Conservation (phyloP, 2,329 filamentous ascomycete genomes). For the Penicillium sp. region DNA sequence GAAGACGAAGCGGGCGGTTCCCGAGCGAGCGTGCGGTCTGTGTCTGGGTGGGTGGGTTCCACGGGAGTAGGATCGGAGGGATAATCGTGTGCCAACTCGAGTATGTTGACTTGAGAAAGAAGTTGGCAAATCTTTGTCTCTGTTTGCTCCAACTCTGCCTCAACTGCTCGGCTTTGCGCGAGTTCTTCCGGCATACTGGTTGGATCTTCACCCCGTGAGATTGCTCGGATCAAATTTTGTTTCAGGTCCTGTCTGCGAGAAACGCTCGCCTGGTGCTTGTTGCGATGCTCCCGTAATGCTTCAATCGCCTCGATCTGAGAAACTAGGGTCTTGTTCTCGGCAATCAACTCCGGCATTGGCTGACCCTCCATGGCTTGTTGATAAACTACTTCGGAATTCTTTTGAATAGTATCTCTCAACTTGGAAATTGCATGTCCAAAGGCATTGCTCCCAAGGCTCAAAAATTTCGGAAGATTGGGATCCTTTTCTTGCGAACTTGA, state of each 20-base stretch:
- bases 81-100: constrained; percentile 17
- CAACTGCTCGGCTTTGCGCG: constrained; percentile 32
- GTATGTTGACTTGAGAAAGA: constrained; percentile 31
- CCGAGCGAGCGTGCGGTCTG: background rate
- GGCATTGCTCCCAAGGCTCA: constrained; percentile 27
- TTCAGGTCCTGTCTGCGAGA: constrained; percentile 36
- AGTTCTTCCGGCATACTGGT: constrained; percentile 33
- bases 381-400: constrained; percentile 39
- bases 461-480: constrained; percentile 30
- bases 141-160: constrained; percentile 34
- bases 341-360: constrained; percentile 32
- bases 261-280: constrained; percentile 26
- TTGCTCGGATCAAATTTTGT: constrained; percentile 33
- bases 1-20: background rate
- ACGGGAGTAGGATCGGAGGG: background rate
- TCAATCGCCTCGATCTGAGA: constrained; percentile 39
- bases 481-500: constrained; percentile 25
- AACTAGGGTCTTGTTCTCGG: constrained; percentile 36
- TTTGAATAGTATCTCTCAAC: constrained; percentile 31
- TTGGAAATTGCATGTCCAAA: constrained; percentile 29
- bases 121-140: constrained; percentile 35
- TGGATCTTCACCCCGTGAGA: constrained; percentile 35
- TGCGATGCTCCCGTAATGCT: constrained; percentile 29
- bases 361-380: constrained; percentile 38
- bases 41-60: background rate